phyloP scores from a whole-genome alignment of 768 basidiomycete genomes.

The Naganishia vaughanmartiniae region DNA sequence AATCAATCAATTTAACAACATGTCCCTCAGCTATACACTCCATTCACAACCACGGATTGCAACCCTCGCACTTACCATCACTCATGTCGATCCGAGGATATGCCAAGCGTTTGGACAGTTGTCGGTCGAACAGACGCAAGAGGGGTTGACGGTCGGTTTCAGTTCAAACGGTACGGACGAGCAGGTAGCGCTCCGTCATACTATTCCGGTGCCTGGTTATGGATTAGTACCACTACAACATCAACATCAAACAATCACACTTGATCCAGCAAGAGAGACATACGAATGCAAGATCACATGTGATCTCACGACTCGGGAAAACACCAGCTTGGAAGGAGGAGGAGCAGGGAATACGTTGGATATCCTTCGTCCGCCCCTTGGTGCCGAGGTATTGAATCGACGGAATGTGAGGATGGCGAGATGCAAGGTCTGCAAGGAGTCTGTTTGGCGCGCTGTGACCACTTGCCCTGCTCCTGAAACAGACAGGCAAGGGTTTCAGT shows the following conservation, averaged over 20 bases:
- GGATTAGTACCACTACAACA: neutral
- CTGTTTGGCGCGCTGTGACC: neutral
- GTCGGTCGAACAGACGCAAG: neutral
- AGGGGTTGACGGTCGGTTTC: neutral
- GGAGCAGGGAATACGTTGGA: neutral
- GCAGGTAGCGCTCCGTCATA: neutral
- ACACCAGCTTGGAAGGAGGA: neutral
- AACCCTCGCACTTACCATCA: neutral
- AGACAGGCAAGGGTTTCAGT: too few species aligned
- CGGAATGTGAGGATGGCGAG: neutral
- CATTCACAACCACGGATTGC: neutral
- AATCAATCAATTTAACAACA: neutral
- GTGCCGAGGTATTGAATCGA: neutral
- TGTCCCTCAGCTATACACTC: neutral
- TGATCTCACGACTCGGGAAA: neutral
- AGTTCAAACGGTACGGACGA: neutral
- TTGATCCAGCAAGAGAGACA: neutral
- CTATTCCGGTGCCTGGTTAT: neutral
- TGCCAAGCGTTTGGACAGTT: neutral
- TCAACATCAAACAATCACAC: neutral
- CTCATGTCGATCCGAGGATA: neutral
- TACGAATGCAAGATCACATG: neutral
- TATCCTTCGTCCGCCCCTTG: neutral
- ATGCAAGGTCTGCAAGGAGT: neutral
- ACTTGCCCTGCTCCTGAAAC: too few species aligned